Evolutionary conservation across 306 rosid species (phyloP).

Genomic region (Trifolium subterraneum): DNA sequence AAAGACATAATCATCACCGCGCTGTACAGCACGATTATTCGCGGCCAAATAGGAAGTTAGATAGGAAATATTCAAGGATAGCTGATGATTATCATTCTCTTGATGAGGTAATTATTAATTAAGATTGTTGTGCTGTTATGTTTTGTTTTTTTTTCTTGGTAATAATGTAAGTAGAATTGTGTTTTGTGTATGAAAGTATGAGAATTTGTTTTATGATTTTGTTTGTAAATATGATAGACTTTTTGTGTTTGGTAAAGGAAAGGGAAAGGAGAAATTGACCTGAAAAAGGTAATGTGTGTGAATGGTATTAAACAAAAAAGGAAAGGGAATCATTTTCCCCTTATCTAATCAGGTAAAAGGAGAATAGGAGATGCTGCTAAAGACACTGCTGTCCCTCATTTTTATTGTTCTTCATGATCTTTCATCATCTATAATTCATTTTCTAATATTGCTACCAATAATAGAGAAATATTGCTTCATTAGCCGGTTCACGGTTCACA

Average conservation of each 20-base stretch:
- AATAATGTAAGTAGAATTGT: neutral
- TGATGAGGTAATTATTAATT: slow-evolving; percentile 75
- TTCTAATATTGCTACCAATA: neutral
- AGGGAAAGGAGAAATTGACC: neutral
- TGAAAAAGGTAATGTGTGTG: neutral
- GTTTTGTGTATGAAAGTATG: neutral
- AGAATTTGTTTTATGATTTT: neutral
- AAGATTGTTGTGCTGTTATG: neutral
- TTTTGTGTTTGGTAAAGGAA: neutral
- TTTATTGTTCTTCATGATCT: neutral
- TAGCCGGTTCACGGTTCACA: neutral
- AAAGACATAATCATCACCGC: slow-evolving; percentile 51
- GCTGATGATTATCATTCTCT: slow-evolving; percentile 80
- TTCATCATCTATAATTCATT: neutral
- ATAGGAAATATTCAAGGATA: slow-evolving; percentile 73
- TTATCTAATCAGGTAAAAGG: neutral
- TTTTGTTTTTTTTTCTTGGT: neutral
- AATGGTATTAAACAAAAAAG: neutral
- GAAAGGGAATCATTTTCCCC: neutral
- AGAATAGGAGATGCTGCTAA: neutral
- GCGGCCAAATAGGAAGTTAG: slow-evolving; percentile 53
- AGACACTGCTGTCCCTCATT: neutral
- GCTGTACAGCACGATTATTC: slow-evolving; percentile 45
- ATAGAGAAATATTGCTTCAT: neutral
- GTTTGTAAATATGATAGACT: neutral